These are phyloP conservation scores for Phialophora expanda DNA, from an alignment of 2,329 filamentous ascomycete species.

Conservation along the genomic window DNA sequence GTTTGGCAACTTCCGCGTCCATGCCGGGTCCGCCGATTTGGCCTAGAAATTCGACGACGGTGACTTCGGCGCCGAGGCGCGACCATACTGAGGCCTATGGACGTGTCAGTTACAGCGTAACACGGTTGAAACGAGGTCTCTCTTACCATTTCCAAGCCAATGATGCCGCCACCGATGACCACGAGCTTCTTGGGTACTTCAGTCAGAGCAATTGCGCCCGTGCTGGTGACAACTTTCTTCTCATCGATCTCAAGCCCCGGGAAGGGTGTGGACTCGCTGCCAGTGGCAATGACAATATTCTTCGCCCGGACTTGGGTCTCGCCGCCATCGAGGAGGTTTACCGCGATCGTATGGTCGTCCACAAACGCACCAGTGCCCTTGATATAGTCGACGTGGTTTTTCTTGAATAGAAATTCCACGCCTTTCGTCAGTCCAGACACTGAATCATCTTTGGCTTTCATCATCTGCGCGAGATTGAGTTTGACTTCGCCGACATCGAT, in stretches of 20 bases:
- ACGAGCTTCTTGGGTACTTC: slow-evolving; percentile 95
- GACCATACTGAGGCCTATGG: slow-evolving; percentile 86
- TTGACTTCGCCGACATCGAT: slow-evolving; percentile 98
- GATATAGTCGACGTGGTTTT: slow-evolving; percentile 98
- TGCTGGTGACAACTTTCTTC: slow-evolving; percentile 96
- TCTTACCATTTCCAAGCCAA: slow-evolving; percentile 91
- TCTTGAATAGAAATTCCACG: slow-evolving; percentile 97
- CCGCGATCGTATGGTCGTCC: slow-evolving; percentile 88
- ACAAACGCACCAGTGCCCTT: slow-evolving; percentile 89
- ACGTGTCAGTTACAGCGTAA: slow-evolving; percentile 13
- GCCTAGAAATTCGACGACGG: slow-evolving; percentile 92
- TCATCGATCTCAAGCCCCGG: slow-evolving; percentile 95
- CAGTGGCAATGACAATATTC: slow-evolving; percentile 98
- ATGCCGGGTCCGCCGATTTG: slow-evolving; percentile 98
- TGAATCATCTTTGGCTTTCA: slow-evolving; percentile 97
- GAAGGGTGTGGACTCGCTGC: slow-evolving; percentile 94
- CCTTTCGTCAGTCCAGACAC: slow-evolving; percentile 91
- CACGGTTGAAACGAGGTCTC: not conserved
- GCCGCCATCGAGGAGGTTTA: slow-evolving; percentile 87
- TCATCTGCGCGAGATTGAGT: slow-evolving; percentile 91
- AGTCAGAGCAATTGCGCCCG: slow-evolving; percentile 85
- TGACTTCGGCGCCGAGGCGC: slow-evolving; percentile 88
- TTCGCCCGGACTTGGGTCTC: slow-evolving; percentile 86
- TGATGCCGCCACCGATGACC: slow-evolving; percentile 98
- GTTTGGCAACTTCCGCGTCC: slow-evolving; percentile 92